Conservation (phyloP, 192 early-diverging fungal species). For the Haplosporangium gracile region DNA sequence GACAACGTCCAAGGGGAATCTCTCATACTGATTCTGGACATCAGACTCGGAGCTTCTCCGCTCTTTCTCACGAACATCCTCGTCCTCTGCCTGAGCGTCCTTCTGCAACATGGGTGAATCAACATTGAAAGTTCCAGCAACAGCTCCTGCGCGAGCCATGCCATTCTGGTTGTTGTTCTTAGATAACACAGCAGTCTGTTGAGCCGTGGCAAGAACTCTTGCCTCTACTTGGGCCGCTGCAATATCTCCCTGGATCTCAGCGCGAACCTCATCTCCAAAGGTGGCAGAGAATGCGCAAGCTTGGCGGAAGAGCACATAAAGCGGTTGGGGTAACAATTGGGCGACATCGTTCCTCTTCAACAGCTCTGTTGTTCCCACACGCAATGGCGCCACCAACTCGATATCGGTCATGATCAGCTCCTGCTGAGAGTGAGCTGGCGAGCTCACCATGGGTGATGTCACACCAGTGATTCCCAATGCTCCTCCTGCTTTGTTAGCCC, state of each 20-base stretch:
- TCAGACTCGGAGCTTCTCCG: constrained; percentile 11
- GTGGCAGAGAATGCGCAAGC: constrained; percentile 28
- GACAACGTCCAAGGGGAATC: constrained; percentile 29
- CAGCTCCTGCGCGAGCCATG: neutral
- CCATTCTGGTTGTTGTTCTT: neutral
- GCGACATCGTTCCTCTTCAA: constrained; percentile 26
- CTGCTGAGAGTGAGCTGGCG: constrained; percentile 6
- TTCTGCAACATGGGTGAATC: constrained; percentile 27
- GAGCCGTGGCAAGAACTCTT: constrained; percentile 5
- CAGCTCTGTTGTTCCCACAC: constrained; percentile 14
- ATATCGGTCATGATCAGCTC: neutral
- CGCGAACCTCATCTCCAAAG: constrained; percentile 35
- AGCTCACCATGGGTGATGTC: neutral
- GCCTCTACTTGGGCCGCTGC: constrained; percentile 27
- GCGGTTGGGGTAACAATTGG: constrained; percentile 24
- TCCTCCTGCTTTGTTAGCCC: neutral
- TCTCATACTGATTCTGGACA: constrained; percentile 15
- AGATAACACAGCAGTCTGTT: neutral
- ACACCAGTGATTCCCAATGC: neutral
- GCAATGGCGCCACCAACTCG: constrained; percentile 18
- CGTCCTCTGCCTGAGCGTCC: constrained; percentile 17
- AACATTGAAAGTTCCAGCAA: neutral
- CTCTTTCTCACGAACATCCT: constrained; percentile 3
- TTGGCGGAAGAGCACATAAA: constrained; percentile 34
- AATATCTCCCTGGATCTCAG: constrained; percentile 34